Evolutionary conservation across 2,329 filamentous ascomycete species (phyloP).

Genomic region (Sclerotinia glacialis): DNA sequence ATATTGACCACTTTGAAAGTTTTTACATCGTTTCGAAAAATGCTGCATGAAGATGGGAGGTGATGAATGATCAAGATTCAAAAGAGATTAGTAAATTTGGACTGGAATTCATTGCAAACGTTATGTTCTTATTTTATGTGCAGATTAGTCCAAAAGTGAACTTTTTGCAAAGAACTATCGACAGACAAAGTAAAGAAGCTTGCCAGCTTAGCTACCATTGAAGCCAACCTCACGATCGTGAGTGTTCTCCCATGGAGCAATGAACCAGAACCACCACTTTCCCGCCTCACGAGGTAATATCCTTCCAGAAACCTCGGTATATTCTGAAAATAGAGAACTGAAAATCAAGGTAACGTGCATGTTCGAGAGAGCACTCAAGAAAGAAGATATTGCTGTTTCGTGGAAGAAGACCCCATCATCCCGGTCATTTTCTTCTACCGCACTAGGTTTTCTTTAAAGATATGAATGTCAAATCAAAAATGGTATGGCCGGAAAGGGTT

Average conservation of each 20-base stretch:
- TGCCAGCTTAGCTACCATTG: not conserved
- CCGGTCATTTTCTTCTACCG: not conserved
- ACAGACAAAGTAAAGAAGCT: not conserved
- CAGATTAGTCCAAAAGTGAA: too few species aligned
- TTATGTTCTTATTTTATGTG: not conserved
- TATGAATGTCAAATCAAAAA: not conserved
- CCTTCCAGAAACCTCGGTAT: not conserved
- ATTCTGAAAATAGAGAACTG: not conserved
- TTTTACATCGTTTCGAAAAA: not conserved
- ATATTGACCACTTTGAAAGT: not conserved
- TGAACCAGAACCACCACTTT: not conserved
- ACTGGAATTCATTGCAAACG: rapidly evolving
- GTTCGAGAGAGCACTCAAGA: not conserved
- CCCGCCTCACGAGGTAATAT: not conserved
- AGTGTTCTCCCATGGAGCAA: not conserved
- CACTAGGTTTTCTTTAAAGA: not conserved
- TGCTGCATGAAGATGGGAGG: rapidly evolving
- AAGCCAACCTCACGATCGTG: not conserved
- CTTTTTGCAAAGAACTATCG: not conserved
- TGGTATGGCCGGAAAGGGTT: not conserved
- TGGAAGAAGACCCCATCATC: not conserved
- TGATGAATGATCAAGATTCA: too few species aligned
- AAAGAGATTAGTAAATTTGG: too few species aligned
- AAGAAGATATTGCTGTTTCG: too few species aligned
- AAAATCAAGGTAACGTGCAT: not conserved